Percentiles rank a stretch among this genome's conserved stretches.
phyloP scores from a whole-genome alignment of 2,329 filamentous ascomycete genomes.

The Thielaviopsis musarum region DNA sequence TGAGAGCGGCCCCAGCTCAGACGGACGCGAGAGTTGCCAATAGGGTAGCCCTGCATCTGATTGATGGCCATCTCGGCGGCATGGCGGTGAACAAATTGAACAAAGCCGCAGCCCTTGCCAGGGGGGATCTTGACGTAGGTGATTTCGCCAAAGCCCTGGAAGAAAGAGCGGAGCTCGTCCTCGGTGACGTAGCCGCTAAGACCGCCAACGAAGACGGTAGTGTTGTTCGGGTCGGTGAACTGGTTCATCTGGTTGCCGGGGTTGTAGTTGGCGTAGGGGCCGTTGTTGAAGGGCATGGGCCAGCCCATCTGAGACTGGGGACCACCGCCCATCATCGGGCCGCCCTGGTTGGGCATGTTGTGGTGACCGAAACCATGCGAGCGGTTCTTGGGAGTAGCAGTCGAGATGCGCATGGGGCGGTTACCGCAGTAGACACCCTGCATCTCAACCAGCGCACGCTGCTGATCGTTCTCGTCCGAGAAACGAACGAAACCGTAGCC shows the following conservation, averaged over 20 bases:
- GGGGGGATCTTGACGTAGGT: slow-evolving; percentile 99
- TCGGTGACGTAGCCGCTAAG: slow-evolving; percentile 96
- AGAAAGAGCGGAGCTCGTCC: slow-evolving; percentile 98
- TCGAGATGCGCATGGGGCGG: slow-evolving; percentile 95
- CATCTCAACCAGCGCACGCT: slow-evolving; percentile 93
- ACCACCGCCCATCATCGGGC: slow-evolving; percentile 29
- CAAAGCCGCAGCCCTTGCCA: slow-evolving; percentile 96
- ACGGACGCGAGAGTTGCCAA: slow-evolving; percentile 94
- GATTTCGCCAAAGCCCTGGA: slow-evolving; percentile 98
- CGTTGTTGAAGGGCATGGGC: slow-evolving; percentile 16
- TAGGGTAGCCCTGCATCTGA: slow-evolving; percentile 99
- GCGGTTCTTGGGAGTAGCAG: slow-evolving; percentile 91
- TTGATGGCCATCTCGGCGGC: slow-evolving; percentile 99
- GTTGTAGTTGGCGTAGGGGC: slow-evolving; percentile 26
- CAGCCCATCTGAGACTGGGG: slow-evolving; percentile 29
- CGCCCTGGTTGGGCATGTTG: slow-evolving; percentile 24
- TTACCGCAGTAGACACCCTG: slow-evolving; percentile 99
- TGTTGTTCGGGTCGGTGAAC: slow-evolving; percentile 99
- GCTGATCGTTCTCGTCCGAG: slow-evolving; percentile 87
- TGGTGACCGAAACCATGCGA: slow-evolving; percentile 24
- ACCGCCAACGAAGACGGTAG: slow-evolving; percentile 93
- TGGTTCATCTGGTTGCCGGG: slow-evolving; percentile 68
- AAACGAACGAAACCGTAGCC: slow-evolving; percentile 98
- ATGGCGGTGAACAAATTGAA: slow-evolving; percentile 97
- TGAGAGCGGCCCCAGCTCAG: slow-evolving; percentile 95